Evolutionary conservation across 2,329 filamentous ascomycete genomes (phyloP), one percentile per base, ranked within the genome.

Genomic region (Venturia pyrina): DNA sequence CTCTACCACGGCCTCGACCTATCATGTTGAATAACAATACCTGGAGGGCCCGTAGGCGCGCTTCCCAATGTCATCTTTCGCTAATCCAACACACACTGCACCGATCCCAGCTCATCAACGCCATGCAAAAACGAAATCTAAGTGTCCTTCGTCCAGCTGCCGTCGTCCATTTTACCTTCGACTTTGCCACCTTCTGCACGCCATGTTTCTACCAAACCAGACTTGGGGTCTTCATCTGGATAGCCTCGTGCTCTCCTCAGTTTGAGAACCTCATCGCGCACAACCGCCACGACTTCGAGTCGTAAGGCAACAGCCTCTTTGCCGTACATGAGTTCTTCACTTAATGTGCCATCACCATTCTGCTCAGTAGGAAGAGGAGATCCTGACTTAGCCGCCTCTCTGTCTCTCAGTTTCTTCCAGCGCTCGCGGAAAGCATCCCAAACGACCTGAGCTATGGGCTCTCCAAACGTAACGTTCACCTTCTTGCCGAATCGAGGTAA

Each of bases 171-270:
- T 69, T 79, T 80, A 2, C 85, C 85, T 69, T 84, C 83, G 43
- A 76, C 73, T 68, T 79, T 79, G 0, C 74, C 75, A 0, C 84
- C 84, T 71, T 85, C 85, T 69, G 78, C 76, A 44, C 83, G 80
- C 88, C 91, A 98, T 1, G 92, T 96, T 76, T 93, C 90, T 0
- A 89, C 91, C 37, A 93, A 77, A 10, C 87, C 89, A 61, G 87
- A 83, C 70, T 89, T 87, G 0, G 89, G 87, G 70, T 96, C 90
- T 70, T 96, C 89, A 67, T 96, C 91, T 0, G 89, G 84, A 68
- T 89, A 85, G 0, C 92, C 93, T 66, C 89, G 79, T 57, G 82
- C 82, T 69, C 85, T 82, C 68, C 93, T 83, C 28, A 98, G 82
- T 71, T 91, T 90, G 63, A 93, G 77, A 2, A 99, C 88, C 74